Base-by-base conservation (phyloP, 768 basidiomycete genomes). In the Mycena epipterygia region DNA sequence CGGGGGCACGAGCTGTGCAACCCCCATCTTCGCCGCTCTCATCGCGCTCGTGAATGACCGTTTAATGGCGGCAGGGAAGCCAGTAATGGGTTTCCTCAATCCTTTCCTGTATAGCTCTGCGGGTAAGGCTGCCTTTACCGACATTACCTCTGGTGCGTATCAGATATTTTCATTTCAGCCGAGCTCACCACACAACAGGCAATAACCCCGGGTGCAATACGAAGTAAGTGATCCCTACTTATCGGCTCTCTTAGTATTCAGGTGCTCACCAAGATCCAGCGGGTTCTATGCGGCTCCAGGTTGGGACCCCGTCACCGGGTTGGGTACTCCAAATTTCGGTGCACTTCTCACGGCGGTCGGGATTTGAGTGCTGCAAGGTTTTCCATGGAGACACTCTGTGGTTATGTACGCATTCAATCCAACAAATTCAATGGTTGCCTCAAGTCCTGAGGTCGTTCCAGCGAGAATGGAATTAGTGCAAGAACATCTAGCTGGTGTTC, bases 21-120 rank as follows among this genome's bases (percentile, higher is more conserved):
- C 82, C 21, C 87, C 87, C 1, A 81, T 84, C 2, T 85, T 89
- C 67, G 82, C 86, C 0, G 78, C 79, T 48, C 77, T 87, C 60
- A 75, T 87, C 29, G 76, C 84, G 2, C 81, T 87, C 72, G 73
- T 88, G 44, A 86, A 87, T 48, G 84, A 87, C 51, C 83, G 80
- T 0, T 80, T 83, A 14, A 39, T 84, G 21, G 76, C 66, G 2
- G 78, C 74, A 0, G 79, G 79, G 0, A 79, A 77, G 51, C 59
- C 72, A 12, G 19, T 82, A 11, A 73, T 87, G 11, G 85, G 85
- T 1, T 84, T 84, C 71, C 75, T 86, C 56, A 86, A 86, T 67
- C 85, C 83, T 1, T 80, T 83, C 61, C 41, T 86, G 29, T 86
- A 87, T 52, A 70, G 62, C 27, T 35, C 59, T 6, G 62, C 68